These are phyloP conservation scores for Ophiostoma sp. DNA, from an alignment of 2,329 filamentous ascomycete species.

Conservation along the genomic window DNA sequence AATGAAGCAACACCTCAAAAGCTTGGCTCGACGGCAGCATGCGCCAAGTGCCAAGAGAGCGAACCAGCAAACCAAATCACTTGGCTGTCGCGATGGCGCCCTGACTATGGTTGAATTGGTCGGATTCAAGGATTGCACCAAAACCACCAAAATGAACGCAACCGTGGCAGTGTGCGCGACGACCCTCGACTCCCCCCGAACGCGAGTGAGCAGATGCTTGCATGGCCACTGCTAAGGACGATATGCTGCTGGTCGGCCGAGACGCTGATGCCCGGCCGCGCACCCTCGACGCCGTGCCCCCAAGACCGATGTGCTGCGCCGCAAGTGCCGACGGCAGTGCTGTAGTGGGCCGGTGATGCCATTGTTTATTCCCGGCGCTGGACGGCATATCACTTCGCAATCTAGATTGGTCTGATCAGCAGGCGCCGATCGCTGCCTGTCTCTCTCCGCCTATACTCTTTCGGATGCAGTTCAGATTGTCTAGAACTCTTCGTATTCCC, in stretches of 20 bases:
- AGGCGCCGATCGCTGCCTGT: no score
- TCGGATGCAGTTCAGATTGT: no score
- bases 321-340: neutral
- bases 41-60: conserved; percentile 8
- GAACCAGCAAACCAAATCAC: neutral
- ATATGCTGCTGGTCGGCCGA: neutral
- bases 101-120: neutral
- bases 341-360: neutral
- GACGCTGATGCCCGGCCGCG: neutral
- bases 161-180: neutral
- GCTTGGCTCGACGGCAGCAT: conserved; percentile 7
- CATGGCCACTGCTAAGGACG: no score
- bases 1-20: conserved; percentile 13
- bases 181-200: no score
- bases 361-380: no score
- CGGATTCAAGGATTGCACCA: neutral
- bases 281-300: no score
- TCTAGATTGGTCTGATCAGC: no score
- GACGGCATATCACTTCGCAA: no score
- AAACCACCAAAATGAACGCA: neutral
- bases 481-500: no score
- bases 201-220: no score
- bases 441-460: no score
- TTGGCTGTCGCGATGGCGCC: neutral
- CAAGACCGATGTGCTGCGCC: neutral